Evolutionary conservation across 805 yeast genomes (phyloP).

Genomic region (Metschnikowia bowlesiae): DNA sequence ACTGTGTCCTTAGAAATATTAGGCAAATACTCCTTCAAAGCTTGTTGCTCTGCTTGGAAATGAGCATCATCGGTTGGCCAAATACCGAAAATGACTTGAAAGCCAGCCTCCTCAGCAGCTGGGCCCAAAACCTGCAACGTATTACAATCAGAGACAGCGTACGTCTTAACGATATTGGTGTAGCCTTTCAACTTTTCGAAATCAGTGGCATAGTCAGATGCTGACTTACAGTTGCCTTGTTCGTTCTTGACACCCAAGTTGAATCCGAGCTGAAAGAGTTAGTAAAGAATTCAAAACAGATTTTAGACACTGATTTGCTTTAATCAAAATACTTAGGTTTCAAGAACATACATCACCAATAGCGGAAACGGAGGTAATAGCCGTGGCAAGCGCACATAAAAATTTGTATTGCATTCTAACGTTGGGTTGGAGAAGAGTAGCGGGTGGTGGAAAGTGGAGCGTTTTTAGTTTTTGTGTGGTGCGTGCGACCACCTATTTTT

Average conservation of each 20-base stretch:
- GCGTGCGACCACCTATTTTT: constrained; percentile 7
- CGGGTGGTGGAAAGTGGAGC: background rate
- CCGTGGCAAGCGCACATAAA: constrained; percentile 45
- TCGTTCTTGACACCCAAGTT: constrained; percentile 80
- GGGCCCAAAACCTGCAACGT: constrained; percentile 82
- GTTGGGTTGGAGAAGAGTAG: background rate
- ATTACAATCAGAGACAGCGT: constrained; percentile 93
- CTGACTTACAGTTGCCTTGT: constrained; percentile 70
- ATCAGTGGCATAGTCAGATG: constrained; percentile 67
- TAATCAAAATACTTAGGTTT: background rate
- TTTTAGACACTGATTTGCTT: background rate
- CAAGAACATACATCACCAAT: constrained; percentile 48
- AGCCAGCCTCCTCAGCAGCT: constrained; percentile 74
- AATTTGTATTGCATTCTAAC: constrained; percentile 35
- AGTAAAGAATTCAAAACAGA: constrained; percentile 5
- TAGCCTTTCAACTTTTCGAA: constrained; percentile 54
- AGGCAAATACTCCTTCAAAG: constrained; percentile 70
- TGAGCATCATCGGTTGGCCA: constrained; percentile 92
- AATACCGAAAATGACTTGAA: constrained; percentile 75
- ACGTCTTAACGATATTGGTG: constrained; percentile 70
- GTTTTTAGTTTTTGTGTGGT: constrained; percentile 1
- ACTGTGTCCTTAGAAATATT: constrained; percentile 62
- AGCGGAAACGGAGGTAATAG: constrained; percentile 49
- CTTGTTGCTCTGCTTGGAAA: constrained; percentile 67
- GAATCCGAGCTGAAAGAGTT: constrained; percentile 30